These are phyloP conservation scores for Fusarium nisikadoi DNA, from an alignment of 2,329 filamentous ascomycete species.

Conservation along the genomic window DNA sequence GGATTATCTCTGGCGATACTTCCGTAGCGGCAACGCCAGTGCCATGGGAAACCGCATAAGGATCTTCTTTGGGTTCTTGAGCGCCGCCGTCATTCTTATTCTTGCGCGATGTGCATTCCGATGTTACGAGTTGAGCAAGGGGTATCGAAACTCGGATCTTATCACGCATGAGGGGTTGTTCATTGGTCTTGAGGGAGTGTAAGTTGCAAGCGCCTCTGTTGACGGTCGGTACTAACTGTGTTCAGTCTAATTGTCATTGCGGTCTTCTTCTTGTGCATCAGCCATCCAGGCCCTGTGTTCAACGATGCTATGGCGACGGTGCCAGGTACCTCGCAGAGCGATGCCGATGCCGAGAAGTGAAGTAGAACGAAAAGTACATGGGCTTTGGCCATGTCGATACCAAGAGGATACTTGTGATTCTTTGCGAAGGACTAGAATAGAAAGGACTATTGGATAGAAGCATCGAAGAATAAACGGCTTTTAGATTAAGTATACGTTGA, in stretches of 20 bases:
- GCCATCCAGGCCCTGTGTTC: constrained; percentile 52
- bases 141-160: constrained; percentile 64
- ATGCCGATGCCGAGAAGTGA: constrained; percentile 25
- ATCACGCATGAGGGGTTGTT: constrained; percentile 63
- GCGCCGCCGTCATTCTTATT: constrained; percentile 66
- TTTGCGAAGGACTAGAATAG: not conserved
- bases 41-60: constrained; percentile 41
- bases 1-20: constrained; percentile 59
- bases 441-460: fast-evolving
- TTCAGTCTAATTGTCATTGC: constrained; percentile 50
- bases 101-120: constrained; percentile 71
- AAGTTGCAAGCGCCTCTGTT: constrained; percentile 24
- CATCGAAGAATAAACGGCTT: not conserved
- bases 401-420: fast-evolving
- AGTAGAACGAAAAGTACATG: not conserved
- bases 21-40: constrained; percentile 34
- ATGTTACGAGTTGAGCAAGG: constrained; percentile 71
- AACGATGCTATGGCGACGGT: constrained; percentile 13
- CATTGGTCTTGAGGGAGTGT: constrained; percentile 65
- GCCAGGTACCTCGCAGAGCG: not conserved
- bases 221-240: constrained; percentile 1
- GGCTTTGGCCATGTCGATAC: fast-evolving
- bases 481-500: fast-evolving
- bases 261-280: constrained; percentile 51
- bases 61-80: constrained; percentile 63